Conservation (phyloP, 371 early-diverging fungal genomes). For the Apophysomyces elegans region DNA sequence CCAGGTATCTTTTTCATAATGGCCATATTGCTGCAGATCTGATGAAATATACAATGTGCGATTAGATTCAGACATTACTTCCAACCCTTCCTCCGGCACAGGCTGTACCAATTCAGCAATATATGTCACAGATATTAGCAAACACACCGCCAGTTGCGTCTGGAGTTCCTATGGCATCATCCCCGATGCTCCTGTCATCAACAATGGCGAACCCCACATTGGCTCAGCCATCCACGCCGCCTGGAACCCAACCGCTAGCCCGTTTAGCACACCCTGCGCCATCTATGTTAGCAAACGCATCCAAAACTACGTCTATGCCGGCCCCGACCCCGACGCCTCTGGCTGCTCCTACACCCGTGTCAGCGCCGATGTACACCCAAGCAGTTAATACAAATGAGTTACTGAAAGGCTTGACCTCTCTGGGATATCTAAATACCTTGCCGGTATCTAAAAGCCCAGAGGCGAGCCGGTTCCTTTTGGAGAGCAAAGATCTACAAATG, state of each 20-base stretch:
- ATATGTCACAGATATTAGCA: slow-evolving; percentile 36
- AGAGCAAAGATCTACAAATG: slow-evolving; percentile 55
- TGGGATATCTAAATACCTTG: slow-evolving; percentile 34
- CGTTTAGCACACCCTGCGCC: slow-evolving; percentile 12
- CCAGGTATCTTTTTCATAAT: slow-evolving; percentile 29
- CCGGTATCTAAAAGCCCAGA: slow-evolving; percentile 14
- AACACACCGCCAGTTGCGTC: background rate
- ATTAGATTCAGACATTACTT: slow-evolving; percentile 46
- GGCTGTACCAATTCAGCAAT: slow-evolving; percentile 41
- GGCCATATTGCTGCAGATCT: background rate
- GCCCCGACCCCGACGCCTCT: slow-evolving; percentile 4
- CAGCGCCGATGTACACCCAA: slow-evolving; percentile 17
- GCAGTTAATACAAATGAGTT: slow-evolving; percentile 36
- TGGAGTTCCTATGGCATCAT: background rate
- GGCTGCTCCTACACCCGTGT: slow-evolving; percentile 10
- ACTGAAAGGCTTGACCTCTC: slow-evolving; percentile 41
- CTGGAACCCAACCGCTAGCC: background rate
- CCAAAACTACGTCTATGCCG: too few relatives aligned
- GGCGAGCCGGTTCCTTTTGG: slow-evolving; percentile 24
- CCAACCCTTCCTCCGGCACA: slow-evolving; percentile 46
- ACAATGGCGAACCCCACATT: background rate
- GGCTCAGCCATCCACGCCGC: slow-evolving; percentile 1
- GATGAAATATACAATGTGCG: slow-evolving; percentile 4
- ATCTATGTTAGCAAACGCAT: background rate
- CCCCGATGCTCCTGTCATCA: slow-evolving; percentile 10